phyloP scores from a whole-genome alignment of 2,329 filamentous ascomycete genomes.

The Delphinella strobiligena region DNA sequence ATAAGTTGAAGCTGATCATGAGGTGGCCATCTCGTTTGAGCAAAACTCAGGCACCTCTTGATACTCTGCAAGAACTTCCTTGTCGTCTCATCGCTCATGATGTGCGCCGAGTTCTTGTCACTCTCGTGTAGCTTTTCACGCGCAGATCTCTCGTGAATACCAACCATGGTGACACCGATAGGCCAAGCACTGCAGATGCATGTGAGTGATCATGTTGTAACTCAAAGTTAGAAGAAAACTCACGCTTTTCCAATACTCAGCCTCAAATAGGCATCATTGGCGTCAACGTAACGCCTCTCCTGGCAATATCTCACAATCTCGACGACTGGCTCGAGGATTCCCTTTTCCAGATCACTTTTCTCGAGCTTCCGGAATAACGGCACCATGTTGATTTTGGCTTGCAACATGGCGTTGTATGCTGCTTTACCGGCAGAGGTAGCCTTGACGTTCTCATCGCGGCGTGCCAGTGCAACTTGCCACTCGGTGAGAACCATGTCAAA shows the following conservation, averaged over 20 bases:
- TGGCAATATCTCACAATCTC: conserved; percentile 90
- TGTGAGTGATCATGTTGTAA: conserved; percentile 3
- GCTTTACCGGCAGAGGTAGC: conserved; percentile 68
- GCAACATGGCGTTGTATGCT: conserved; percentile 74
- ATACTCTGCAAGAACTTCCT: conserved; percentile 96
- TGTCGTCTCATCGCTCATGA: conserved; percentile 93
- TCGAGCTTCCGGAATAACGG: conserved; percentile 88
- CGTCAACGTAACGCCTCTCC: conserved; percentile 83
- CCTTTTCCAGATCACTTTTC: conserved; percentile 63
- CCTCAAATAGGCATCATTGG: conserved; percentile 86
- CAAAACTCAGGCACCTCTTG: conserved; percentile 91
- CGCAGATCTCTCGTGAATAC: conserved; percentile 93
- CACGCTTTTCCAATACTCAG: conserved; percentile 56
- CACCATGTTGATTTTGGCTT: conserved; percentile 75
- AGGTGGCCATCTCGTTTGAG: conserved; percentile 91
- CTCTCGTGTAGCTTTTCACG: conserved; percentile 85
- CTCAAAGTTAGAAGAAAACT: conserved; percentile 3
- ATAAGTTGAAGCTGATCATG: conserved; percentile 88
- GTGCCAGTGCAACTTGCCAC: conserved; percentile 67
- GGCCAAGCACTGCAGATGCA: conserved; percentile 60
- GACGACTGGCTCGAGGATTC: conserved; percentile 67
- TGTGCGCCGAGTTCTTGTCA: conserved; percentile 70
- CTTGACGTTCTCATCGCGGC: conserved; percentile 44
- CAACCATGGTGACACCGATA: conserved; percentile 98
- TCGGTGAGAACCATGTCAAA: conserved; percentile 91